Percentiles rank a stretch among this genome's conserved stretches.
phyloP scores from a whole-genome alignment of 23 red algal species.

The Agarophyton chilense region DNA sequence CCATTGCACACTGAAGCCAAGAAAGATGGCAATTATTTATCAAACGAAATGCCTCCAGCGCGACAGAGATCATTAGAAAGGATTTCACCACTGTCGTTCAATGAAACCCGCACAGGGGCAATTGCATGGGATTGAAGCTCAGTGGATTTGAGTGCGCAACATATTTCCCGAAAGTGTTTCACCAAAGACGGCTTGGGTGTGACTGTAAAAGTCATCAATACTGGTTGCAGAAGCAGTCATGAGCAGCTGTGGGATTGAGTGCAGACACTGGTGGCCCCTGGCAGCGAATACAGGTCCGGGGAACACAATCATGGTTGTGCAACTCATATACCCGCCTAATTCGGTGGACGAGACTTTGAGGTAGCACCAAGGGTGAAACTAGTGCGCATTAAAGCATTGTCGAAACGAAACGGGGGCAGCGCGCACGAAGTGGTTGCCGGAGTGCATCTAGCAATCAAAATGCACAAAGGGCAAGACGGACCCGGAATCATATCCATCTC shows the following conservation, averaged over 20 bases:
- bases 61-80: constrained; percentile 1
- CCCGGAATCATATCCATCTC: constrained; percentile 44
- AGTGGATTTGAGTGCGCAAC: not conserved
- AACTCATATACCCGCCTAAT: constrained; percentile 56
- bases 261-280: constrained; percentile 11
- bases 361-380: constrained; percentile 12
- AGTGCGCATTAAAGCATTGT: constrained; percentile 65
- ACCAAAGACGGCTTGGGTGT: constrained; percentile 35
- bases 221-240: constrained; percentile 59
- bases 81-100: constrained; percentile 8
- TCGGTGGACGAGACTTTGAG: constrained; percentile 37
- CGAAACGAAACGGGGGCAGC: constrained; percentile 22
- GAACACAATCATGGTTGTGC: constrained; percentile 62
- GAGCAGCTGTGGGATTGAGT: constrained; percentile 38
- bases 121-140: not conserved
- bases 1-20: not conserved
- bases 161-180: not conserved
- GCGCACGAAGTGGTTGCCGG: constrained; percentile 62
- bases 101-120: not conserved
- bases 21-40: not conserved
- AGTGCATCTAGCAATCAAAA: constrained; percentile 36
- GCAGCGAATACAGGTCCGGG: not conserved
- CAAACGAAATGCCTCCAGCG: not conserved
- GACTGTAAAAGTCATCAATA: constrained; percentile 64
- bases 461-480: constrained; percentile 16